Evolutionary conservation across 164 flowering plant genomes (phyloP), one percentile per base, ranked within the genome.

Genomic region (Annona cherimola): DNA sequence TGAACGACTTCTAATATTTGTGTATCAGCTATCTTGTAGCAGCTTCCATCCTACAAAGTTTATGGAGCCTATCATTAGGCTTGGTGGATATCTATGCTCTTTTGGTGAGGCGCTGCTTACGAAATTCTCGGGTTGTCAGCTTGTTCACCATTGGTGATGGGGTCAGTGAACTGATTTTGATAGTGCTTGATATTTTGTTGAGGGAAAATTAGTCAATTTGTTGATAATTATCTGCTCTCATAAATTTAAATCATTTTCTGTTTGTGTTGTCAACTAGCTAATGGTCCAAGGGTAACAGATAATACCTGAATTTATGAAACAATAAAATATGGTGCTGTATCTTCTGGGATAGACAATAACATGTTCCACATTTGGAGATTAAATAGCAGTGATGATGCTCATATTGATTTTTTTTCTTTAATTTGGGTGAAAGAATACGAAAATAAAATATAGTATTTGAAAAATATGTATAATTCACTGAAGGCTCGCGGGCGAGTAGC

Each of bases 111-210:
- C 81, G 98, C 55, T 81, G 86, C 79, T 81, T 90, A 76, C 85
- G 86, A 64, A 89, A 83, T 69, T n/a, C 77, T 16, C 73, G 72
- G 39, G 74, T 87, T 41, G 76, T 90, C 65, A 62, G 78, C 44
- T 65, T 87, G 46, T 88, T 89, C 67, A 70, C 94, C 8, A 70
- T 89, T 68, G 94, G 96, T 5, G 98, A 92, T 80, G 96, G 91
- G 94, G 98, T 93, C 86, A 90, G 90, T 62, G 26, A 46, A 71
- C 26, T 65, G 45, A 43, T 3, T 43, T 42, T 63, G 50, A 18
- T 42, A 50, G 9, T 63, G 46, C 14, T 5, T 39, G 41, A 16
- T 50, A 50, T 0, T 26, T 26, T 26, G 35, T 26, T 26, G 35
- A 50, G 14, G 57, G 11, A 50, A 50, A 50, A 50, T 26, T 26